Conservation (phyloP, 2,329 filamentous ascomycete species). For the Lachnellula arida region DNA sequence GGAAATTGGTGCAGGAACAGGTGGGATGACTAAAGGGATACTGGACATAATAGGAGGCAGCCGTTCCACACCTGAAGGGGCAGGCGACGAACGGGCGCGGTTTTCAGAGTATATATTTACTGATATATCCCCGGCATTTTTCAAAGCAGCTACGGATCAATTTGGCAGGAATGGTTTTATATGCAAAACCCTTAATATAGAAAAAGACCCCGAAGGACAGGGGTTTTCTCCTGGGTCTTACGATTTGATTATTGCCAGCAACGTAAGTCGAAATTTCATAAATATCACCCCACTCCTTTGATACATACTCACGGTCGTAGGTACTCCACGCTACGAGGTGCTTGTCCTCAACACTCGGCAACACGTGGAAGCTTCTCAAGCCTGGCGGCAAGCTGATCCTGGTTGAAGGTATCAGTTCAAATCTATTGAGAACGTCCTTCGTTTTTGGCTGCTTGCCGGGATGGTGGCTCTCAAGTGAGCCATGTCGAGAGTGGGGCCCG, state of each 20-base stretch:
- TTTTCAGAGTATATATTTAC: too few relatives aligned
- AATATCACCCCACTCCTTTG: too few relatives aligned
- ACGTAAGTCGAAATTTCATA: background rate
- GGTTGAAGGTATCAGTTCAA: background rate
- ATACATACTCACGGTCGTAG: too few relatives aligned
- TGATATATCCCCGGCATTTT: too few relatives aligned
- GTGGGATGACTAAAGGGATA: background rate
- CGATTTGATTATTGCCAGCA: constrained; percentile 22
- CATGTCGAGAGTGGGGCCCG: constrained; percentile 21
- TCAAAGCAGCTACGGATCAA: too few relatives aligned
- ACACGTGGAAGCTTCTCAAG: constrained; percentile 18
- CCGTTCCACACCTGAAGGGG: too few relatives aligned
- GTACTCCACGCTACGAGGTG: constrained; percentile 21
- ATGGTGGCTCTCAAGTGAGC: constrained; percentile 34
- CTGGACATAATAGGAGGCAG: too few relatives aligned
- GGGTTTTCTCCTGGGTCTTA: constrained; percentile 32
- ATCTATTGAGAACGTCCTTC: constrained; percentile 1
- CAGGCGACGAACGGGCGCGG: too few relatives aligned
- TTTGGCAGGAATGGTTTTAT: background rate
- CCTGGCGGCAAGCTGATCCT: constrained; percentile 13
- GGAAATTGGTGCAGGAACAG: too few relatives aligned
- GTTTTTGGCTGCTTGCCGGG: constrained; percentile 34
- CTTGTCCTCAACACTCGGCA: constrained; percentile 9
- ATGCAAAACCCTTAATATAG: background rate
- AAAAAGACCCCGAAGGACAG: constrained; percentile 18